phyloP scores from a whole-genome alignment of 2,329 filamentous ascomycete genomes.

The Sodiomyces alkalinus region DNA sequence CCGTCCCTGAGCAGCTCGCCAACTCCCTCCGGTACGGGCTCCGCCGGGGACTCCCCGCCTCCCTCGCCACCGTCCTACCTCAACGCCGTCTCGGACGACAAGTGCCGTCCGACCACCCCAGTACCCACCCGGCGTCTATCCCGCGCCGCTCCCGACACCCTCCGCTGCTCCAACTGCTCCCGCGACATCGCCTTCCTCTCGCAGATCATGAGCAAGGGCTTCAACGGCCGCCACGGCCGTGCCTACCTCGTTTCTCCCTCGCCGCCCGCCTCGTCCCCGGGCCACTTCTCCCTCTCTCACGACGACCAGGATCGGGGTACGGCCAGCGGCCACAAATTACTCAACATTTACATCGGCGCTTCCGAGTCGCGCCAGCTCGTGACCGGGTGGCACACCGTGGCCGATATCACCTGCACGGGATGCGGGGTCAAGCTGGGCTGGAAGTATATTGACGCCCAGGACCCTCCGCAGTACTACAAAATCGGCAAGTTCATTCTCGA shows the following conservation, averaged over 20 bases:
- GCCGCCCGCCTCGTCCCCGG: conserved; percentile 6
- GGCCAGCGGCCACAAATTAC: conserved; percentile 18
- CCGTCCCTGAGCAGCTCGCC: conserved; percentile 21
- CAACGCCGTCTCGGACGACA: conserved; percentile 2
- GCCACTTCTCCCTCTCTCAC: neutral
- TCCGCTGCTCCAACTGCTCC: conserved; percentile 43
- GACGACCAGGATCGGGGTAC: too few relatives aligned
- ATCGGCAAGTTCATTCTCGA: conserved; percentile 55
- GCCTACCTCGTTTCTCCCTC: conserved; percentile 42
- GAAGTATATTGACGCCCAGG: conserved; percentile 52
- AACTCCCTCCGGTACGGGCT: conserved; percentile 15
- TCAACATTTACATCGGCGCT: conserved; percentile 40
- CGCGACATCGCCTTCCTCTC: conserved; percentile 44
- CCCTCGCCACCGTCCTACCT: conserved; percentile 10
- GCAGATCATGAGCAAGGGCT: conserved; percentile 50
- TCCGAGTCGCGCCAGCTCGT: conserved; percentile 41
- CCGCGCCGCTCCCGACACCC: conserved; percentile 33
- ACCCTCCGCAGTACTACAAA: conserved; percentile 48
- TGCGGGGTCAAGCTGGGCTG: conserved; percentile 46
- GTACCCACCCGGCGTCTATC: conserved; percentile 16
- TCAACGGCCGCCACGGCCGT: conserved; percentile 49
- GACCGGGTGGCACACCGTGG: conserved; percentile 48
- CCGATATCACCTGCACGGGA: conserved; percentile 42
- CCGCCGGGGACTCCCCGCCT: conserved; percentile 9
- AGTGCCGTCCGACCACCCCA: neutral